Conservation (phyloP, 1,139 yeast genomes). For the Taphrina confusa region DNA sequence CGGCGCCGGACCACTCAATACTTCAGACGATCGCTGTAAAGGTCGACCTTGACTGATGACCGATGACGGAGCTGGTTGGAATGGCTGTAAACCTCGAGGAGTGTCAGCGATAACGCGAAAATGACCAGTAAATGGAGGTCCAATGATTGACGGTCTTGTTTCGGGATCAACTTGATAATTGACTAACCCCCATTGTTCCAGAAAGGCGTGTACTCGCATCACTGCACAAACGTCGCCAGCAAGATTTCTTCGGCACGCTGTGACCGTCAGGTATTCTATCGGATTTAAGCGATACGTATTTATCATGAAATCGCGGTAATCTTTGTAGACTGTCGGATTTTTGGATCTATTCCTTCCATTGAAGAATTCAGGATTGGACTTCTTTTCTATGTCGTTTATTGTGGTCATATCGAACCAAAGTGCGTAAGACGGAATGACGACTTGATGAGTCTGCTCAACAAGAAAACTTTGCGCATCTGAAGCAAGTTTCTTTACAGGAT, state of each 20-base stretch:
- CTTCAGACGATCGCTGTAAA: slow-evolving; percentile 45
- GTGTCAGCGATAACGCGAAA: slow-evolving; percentile 66
- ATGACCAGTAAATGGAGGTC: slow-evolving; percentile 65
- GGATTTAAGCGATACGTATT: slow-evolving; percentile 92
- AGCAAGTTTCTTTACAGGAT: slow-evolving; percentile 13
- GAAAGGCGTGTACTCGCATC: slow-evolving; percentile 82
- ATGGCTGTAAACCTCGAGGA: slow-evolving; percentile 92
- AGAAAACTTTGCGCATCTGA: slow-evolving; percentile 39
- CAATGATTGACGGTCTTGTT: slow-evolving; percentile 67
- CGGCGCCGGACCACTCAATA: not conserved
- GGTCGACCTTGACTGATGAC: slow-evolving; percentile 29
- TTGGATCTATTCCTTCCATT: slow-evolving; percentile 72
- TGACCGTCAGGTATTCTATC: slow-evolving; percentile 84
- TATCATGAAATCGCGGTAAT: slow-evolving; percentile 90
- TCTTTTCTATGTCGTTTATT: slow-evolving; percentile 64
- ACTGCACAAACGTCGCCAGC: slow-evolving; percentile 96
- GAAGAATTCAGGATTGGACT: slow-evolving; percentile 90
- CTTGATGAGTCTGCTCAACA: slow-evolving; percentile 72
- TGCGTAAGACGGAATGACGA: slow-evolving; percentile 90
- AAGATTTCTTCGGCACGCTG: slow-evolving; percentile 90
- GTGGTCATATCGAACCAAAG: slow-evolving; percentile 81
- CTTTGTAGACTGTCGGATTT: slow-evolving; percentile 82
- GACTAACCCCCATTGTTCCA: slow-evolving; percentile 94
- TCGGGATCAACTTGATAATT: slow-evolving; percentile 85
- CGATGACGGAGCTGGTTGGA: slow-evolving; percentile 56